Evolutionary conservation across 257 asterid species (phyloP).

Genomic region (Cruciata laevipes): DNA sequence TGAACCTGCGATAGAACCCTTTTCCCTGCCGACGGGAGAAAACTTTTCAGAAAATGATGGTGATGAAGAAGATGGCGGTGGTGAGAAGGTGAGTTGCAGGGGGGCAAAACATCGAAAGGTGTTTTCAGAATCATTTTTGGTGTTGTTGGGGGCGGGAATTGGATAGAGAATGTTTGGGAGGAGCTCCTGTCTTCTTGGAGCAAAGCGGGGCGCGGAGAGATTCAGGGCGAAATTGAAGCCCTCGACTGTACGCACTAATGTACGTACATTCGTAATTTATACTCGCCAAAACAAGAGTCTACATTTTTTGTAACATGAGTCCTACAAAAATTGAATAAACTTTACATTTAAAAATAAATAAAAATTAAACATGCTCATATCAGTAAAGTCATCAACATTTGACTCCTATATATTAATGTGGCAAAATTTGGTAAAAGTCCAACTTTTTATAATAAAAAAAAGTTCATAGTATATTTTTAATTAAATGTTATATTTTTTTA

Average conservation of each 20-base stretch:
- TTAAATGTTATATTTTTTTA: too few species aligned
- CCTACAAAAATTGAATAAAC: too few species aligned
- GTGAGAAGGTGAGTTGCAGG: constrained; percentile 13
- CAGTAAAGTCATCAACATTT: too few species aligned
- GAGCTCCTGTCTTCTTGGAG: constrained; percentile 50
- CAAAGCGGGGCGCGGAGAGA: constrained; percentile 85
- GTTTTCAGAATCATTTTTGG: constrained; percentile 27
- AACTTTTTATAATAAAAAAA: too few species aligned
- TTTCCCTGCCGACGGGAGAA: neutral
- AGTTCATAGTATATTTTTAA: too few species aligned
- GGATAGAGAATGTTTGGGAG: constrained; percentile 32
- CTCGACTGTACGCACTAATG: neutral
- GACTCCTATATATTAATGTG: too few species aligned
- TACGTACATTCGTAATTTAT: neutral
- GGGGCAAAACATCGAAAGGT: constrained; percentile 28
- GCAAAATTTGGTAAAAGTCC: too few species aligned
- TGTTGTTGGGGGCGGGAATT: constrained; percentile 12
- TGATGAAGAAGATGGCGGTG: neutral
- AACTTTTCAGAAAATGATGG: neutral
- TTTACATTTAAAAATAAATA: too few species aligned
- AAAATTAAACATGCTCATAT: too few species aligned
- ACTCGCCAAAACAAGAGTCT: too few species aligned
- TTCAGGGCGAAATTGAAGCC: constrained; percentile 21
- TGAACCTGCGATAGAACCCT: neutral
- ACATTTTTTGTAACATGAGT: too few species aligned